These are phyloP conservation scores for Orbilia ellipsospora DNA, from an alignment of 2,329 filamentous ascomycete species.

Conservation along the genomic window DNA sequence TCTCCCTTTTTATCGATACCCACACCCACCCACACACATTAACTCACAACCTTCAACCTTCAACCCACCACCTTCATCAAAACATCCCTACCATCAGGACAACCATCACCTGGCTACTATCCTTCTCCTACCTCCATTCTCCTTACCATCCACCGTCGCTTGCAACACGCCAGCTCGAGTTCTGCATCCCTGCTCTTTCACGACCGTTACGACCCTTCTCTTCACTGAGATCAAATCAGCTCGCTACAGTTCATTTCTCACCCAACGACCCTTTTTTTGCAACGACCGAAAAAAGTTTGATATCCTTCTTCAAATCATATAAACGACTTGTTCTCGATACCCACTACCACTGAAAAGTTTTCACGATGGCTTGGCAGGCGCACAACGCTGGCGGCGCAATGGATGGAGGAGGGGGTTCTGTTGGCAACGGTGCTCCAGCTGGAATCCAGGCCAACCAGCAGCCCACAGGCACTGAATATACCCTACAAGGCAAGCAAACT, in stretches of 20 bases:
- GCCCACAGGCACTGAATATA: slow-evolving; percentile 76
- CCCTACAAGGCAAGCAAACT: slow-evolving; percentile 71
- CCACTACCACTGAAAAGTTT: slow-evolving; percentile 13
- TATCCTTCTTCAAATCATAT: slow-evolving; percentile 11
- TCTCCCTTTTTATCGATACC: slow-evolving; percentile 53
- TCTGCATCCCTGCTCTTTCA: slow-evolving; percentile 17
- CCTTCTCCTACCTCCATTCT: slow-evolving; percentile 7
- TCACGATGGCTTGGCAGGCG: slow-evolving; percentile 77
- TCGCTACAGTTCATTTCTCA: slow-evolving; percentile 11
- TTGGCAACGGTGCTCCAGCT: slow-evolving; percentile 60
- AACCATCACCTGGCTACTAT: slow-evolving; percentile 1
- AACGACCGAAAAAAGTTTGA: slow-evolving; percentile 15
- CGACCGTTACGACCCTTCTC: slow-evolving; percentile 44
- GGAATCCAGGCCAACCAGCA: slow-evolving; percentile 63
- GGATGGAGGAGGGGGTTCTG: slow-evolving; percentile 28
- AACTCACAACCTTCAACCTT: slow-evolving; percentile 32
- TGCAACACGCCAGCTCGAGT: not conserved
- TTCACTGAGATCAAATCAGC: not conserved
- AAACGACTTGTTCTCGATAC: not conserved
- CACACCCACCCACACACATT: no score
- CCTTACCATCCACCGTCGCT: not conserved
- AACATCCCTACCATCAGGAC: slow-evolving; percentile 3
- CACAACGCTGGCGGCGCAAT: slow-evolving; percentile 61
- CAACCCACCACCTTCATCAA: slow-evolving; percentile 37
- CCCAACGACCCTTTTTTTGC: slow-evolving; percentile 8